Evolutionary conservation across 208 protist genomes (phyloP), one percentile per base, ranked within the genome.

Genomic region (Strigomonas galati): DNA sequence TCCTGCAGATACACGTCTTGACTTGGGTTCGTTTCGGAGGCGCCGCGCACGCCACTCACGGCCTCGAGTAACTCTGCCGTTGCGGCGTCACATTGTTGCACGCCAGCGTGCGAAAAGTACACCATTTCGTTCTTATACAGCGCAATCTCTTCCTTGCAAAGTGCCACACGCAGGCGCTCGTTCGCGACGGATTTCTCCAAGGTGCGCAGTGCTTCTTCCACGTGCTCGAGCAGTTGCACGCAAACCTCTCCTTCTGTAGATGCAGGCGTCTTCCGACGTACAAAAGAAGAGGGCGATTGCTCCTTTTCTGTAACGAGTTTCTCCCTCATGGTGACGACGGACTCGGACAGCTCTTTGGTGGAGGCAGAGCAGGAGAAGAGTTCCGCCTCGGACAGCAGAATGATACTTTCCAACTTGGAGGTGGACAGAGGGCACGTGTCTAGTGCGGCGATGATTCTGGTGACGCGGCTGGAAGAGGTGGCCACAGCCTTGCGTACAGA

Each of bases 91-190:
- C 79, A 91, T 12, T 68, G 69, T 2, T 89, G 65, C 0, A 92
- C 66, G 26, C 83, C 82, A 27, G 69, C 70, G 17, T 76, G 69
- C 14, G 63, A 72, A 64, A 85, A 91, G 28, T 73, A n/a, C 54
- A 74, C 78, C 48, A 88, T 75, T 37, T 92, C 80, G 2, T 58
- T 71, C 62, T 89, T 90, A 71, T 85, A 95, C 3, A 92, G 62
- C 4, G 79, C 82, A 14, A 95, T 35, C 44, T 95, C 87, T 56
- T 93, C 86, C 65, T 92, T 93, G 51, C 87, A 89, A 3, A 95
- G 74, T 10, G 79, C 69, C 23, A 95, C 67, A 4, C 62, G 63
- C 35, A 92, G 65, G 0, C 85, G 74, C 21, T 69, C 71, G 0
- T 66, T 53, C 35, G 79, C 74, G 14, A 90, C 70, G 1, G 32